Percentiles rank a stretch among this genome's conserved stretches.
These are phyloP conservation scores for Vanrija humicola DNA, from an alignment of 1,284 basidiomycete species.

Conservation along the genomic window DNA sequence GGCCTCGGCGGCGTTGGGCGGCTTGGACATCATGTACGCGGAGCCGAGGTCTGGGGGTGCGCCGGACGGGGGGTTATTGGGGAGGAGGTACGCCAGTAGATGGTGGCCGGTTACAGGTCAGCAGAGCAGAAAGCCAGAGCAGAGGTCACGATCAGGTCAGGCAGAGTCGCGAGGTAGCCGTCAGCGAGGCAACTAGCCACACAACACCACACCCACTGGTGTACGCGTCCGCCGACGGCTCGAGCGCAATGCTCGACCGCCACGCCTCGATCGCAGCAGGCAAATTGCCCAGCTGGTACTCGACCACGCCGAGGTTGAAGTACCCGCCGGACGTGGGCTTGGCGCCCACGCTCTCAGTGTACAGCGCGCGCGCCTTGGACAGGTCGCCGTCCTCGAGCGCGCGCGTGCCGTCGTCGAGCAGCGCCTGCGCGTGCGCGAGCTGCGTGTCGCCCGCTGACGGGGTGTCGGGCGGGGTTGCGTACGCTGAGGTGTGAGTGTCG, in stretches of 20 bases:
- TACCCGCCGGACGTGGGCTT: constrained; percentile 62
- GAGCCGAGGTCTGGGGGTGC: constrained; percentile 73
- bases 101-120: no score
- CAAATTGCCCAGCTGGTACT: constrained; percentile 58
- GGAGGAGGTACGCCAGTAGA: no score
- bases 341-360: constrained; percentile 74
- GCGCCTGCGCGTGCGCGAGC: constrained; percentile 71
- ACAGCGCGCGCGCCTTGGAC: constrained; percentile 69
- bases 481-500: constrained; percentile 54
- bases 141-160: not conserved
- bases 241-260: constrained; percentile 77
- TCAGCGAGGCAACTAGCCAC: not conserved
- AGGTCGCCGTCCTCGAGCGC: constrained; percentile 88
- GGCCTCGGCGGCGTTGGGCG: constrained; percentile 82
- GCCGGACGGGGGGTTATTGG: no score
- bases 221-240: constrained; percentile 86
- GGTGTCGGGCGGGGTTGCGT: constrained; percentile 74
- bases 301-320: constrained; percentile 48
- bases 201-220: constrained; percentile 62
- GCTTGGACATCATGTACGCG: constrained; percentile 84
- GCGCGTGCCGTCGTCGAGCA: constrained; percentile 79
- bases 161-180: not conserved
- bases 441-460: constrained; percentile 78
- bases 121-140: no score
- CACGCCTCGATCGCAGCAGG: constrained; percentile 77